A percentile compares a stretch with the other conserved stretches of the same genome.
Conservation (phyloP, 169 alveolate genomes). For the Cryptosporidium bovis region DNA sequence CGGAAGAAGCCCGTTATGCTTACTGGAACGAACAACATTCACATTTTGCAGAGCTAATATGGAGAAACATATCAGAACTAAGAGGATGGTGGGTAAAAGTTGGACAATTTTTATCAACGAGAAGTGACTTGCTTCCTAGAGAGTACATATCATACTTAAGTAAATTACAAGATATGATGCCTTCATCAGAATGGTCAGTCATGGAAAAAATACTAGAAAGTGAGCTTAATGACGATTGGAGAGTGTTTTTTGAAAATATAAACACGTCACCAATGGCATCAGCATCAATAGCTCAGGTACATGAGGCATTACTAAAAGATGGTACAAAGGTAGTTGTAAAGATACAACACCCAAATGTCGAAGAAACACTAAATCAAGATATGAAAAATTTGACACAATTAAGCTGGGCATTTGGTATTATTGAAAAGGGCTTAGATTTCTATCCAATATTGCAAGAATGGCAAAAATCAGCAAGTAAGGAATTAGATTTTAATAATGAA, state of each 20-base stretch:
- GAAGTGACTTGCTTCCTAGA: slow-evolving; percentile 88
- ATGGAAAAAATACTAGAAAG: slow-evolving; percentile 81
- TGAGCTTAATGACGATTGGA: slow-evolving; percentile 82
- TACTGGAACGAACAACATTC: slow-evolving; percentile 91
- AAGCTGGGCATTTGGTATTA: slow-evolving; percentile 83
- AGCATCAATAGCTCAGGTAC: slow-evolving; percentile 89
- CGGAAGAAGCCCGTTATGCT: slow-evolving; percentile 82
- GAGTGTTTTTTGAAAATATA: slow-evolving; percentile 77
- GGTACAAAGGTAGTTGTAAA: slow-evolving; percentile 84
- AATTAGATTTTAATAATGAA: slow-evolving; percentile 87
- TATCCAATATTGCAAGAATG: slow-evolving; percentile 85
- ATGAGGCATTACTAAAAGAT: slow-evolving; percentile 80
- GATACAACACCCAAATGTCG: slow-evolving; percentile 85
- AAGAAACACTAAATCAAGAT: slow-evolving; percentile 83
- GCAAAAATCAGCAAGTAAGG: slow-evolving; percentile 87
- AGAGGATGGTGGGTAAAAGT: slow-evolving; percentile 93
- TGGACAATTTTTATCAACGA: slow-evolving; percentile 92
- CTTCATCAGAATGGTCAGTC: slow-evolving; percentile 81
- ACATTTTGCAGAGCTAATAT: slow-evolving; percentile 87
- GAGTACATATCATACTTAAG: slow-evolving; percentile 87
- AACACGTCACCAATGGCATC: slow-evolving; percentile 84
- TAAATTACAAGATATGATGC: slow-evolving; percentile 90
- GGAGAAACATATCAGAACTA: slow-evolving; percentile 87
- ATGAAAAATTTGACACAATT: slow-evolving; percentile 81
- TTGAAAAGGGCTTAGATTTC: slow-evolving; percentile 78